phyloP scores from a whole-genome alignment of 768 basidiomycete genomes.

The Hericium erinaceus region DNA sequence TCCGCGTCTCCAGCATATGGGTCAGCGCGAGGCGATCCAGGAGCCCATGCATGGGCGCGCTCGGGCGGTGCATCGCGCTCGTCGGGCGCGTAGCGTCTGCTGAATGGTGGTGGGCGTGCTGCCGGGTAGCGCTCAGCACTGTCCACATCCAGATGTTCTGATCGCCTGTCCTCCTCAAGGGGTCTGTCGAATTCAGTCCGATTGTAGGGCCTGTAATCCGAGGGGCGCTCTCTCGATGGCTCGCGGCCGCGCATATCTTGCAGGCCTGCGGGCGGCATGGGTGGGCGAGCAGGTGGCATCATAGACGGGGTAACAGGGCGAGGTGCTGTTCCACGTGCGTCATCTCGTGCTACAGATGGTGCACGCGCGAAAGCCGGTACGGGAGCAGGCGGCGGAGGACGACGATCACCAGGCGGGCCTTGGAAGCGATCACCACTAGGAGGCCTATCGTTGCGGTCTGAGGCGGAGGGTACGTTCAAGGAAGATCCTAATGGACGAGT shows the following conservation, averaged over 20 bases:
- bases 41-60: background rate
- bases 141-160: slow-evolving; percentile 3
- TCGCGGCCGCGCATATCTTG: slow-evolving; percentile 6
- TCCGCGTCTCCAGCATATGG: background rate
- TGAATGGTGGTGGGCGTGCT: slow-evolving; percentile 5
- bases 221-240: slow-evolving; percentile 6
- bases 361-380: slow-evolving; percentile 12
- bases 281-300: background rate
- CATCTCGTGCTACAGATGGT: slow-evolving; percentile 17
- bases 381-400: slow-evolving; percentile 3
- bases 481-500: slow-evolving; percentile 5
- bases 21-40: background rate
- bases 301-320: background rate
- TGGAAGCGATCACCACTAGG: slow-evolving; percentile 14
- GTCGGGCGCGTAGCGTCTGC: slow-evolving; percentile 5
- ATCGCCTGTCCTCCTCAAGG: slow-evolving; percentile 7
- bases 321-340: background rate
- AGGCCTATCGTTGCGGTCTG: slow-evolving; percentile 18
- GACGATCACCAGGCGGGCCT: slow-evolving; percentile 1
- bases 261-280: background rate
- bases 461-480: slow-evolving; percentile 3
- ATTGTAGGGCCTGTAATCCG: slow-evolving; percentile 8
- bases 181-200: slow-evolving; percentile 13
- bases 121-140: slow-evolving; percentile 5
- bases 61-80: background rate